Evolutionary conservation across 805 yeast genomes (phyloP), one percentile per base, ranked within the genome.

Genomic region (Schwanniomyces polymorphus): DNA sequence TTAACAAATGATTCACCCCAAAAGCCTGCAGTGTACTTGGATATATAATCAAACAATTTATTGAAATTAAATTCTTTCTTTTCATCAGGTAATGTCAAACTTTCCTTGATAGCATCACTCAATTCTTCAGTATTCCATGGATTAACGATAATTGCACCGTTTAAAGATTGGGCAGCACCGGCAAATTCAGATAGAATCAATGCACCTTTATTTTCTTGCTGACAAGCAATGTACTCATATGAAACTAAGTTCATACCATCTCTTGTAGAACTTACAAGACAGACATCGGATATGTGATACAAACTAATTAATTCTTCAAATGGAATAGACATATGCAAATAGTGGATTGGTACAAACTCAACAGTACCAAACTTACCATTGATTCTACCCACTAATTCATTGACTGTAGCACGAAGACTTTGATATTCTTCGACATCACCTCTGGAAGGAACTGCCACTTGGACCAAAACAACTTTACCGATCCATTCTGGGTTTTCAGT

Each of bases 381-480:
- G 61, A 94, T 91, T 60, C 99, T 78, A 27, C 99, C 99, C 28
- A 94, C 97, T 33, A 94, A 76, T 68, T 94, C 99, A 64, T 94
- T 94, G 21, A 95, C 98, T 7, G 89, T 91, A 1, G 97, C 90
- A 49, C 99, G 80, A 55, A 94, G 72, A 55, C 88, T 85, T 63
- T 94, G 98, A 66, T 94, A 95, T 65, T 95, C 99, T 68, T 95
- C 99, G 21, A 94, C 99, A 58, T 92, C 99, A 38, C 97, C 97
- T 58, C 99, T 80, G 16, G 96, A 87, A 3, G 99, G 99, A 17
- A 94, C 97, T 0, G 99, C 99, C 29, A 94, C 92, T 68, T 94
- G 99, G 7, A 94, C 92, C 43, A 94, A 73, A 2, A 94, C 91
- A 6, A 91, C 97, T 67, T 94, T 94, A 9, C 99, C 99, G 29